Evolutionary conservation across 345 rosid genomes (phyloP), one percentile per base, ranked within the genome.

Genomic region (Laguncularia racemosa): DNA sequence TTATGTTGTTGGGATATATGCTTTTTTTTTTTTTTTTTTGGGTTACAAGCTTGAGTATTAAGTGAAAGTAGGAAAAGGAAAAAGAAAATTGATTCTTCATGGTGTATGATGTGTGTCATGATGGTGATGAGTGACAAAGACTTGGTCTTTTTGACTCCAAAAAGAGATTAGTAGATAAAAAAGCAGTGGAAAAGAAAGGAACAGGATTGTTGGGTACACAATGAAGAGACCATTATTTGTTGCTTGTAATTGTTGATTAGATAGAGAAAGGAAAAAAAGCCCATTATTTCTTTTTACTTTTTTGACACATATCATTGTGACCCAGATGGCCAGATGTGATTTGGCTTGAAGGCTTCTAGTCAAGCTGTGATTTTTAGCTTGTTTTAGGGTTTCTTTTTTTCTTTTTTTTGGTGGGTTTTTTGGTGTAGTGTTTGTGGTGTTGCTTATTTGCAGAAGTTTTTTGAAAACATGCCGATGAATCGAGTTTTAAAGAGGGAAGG

Each of bases 381-480:
- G 40, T 33, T 33, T 33, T 6, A 33, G 40, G 40, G 9, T 33
- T 33, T 33, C 11, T 0, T 33, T n/a, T n/a, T n/a, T n/a, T n/a
- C n/a, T n/a, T n/a, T n/a, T n/a, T n/a, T n/a, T 33, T 33, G 56
- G 57, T 18, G 45, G 23, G 21, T 16, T 40, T 16, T n/a, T 61
- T 26, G 48, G 60, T 20, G 26, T 44, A 40, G 21, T 21, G 58
- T 15, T 57, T 46, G 17, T 44, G 50, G 56, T 16, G 17, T 53
- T 14, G 33, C 28, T 11, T 49, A 40, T 46, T 38, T 20, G n/a
- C 28, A 38, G 55, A 19, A 60, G 52, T 21, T 53, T 63, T 40
- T 33, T 3, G 40, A 33, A 38, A 57, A 52, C 53, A 65, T 65
- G 69, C 69, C 69, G 52, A 46, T 65, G 53, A 57, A 55, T 47